Base-by-base conservation (phyloP, 2,329 filamentous ascomycete species). In the Colletotrichum salicis region DNA sequence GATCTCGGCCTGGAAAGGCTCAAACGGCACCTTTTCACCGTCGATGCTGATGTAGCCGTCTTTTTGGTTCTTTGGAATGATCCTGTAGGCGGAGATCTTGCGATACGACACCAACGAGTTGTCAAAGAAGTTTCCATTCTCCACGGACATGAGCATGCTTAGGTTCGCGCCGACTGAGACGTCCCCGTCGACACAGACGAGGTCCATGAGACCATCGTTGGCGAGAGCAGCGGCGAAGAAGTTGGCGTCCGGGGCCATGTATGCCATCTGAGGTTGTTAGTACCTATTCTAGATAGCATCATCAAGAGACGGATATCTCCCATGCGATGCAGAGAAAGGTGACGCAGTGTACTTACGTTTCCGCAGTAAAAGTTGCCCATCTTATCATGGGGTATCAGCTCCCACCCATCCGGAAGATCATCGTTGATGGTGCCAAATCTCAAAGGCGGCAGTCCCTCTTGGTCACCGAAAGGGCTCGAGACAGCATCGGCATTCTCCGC, bases 281-380 rank as follows among this genome's bases (percentile, higher is more conserved):
- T 54, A 45, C 22, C 8, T 29, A 6, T 35, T 31, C 19, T 48
- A 19, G 41, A 48, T 10, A 10, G 27, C 48, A 0, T 24, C 33
- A 11, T 70, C 13, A 1, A 11, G 12, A 19, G 10, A 8, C 15
- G 37, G 15, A 15, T 15, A 41, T 41, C 5, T 41, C 37, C 15
- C 15, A 13, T 41, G 13, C 7, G 37, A 41, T 1, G 19, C 15
- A 13, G 13, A 19, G 37, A 41, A 41, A 41, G 13, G 12, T n/a
- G 6, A n/a, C 11, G 13, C 41, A 24, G 31, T 41, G 15, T 22
- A 33, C 89, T 84, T 79, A 92, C 91, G 80, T 98, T 99, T 73
- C 96, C 96, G 37, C 92, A 93, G 82, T 97, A 98, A 80, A 99
- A 97, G 78, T 94, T 98, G 58, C 95, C 95, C 67, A 99, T 85